Conservation (phyloP, 176 grass and related monocot genomes). For the Thinopyrum elongatum region DNA sequence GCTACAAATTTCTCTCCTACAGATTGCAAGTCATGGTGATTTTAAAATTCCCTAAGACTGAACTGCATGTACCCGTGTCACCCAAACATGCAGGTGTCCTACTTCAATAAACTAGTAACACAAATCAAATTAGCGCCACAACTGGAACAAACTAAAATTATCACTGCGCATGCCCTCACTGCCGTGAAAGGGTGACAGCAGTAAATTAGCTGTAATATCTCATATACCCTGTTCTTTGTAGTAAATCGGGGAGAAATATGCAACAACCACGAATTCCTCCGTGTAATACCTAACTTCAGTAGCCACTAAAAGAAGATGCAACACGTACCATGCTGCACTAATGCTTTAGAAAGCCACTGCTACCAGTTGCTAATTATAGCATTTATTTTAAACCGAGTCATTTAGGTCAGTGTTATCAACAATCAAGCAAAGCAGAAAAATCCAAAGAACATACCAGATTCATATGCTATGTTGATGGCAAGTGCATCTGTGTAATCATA, state of each 20-base stretch:
- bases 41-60: neutral
- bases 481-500: neutral
- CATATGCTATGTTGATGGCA: neutral
- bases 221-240: neutral
- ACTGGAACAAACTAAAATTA: neutral
- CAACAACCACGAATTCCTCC: neutral
- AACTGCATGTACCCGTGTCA: neutral
- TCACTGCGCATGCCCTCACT: neutral
- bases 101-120: neutral
- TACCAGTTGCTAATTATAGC: too few relatives aligned
- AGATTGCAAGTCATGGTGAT: neutral
- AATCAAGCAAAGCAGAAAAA: neutral
- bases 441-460: neutral
- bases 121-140: neutral
- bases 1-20: neutral
- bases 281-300: neutral
- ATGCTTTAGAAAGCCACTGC: too few relatives aligned
- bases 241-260: neutral
- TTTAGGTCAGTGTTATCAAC: too few relatives aligned
- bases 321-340: too few relatives aligned
- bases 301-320: slow-evolving; percentile 11
- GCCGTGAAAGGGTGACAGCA: too few relatives aligned
- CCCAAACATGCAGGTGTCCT: neutral
- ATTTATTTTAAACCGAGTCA: too few relatives aligned
- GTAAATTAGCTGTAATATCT: neutral